Conservation (phyloP, 495 filamentous ascomycete species). For the Bombardia bombarda region DNA sequence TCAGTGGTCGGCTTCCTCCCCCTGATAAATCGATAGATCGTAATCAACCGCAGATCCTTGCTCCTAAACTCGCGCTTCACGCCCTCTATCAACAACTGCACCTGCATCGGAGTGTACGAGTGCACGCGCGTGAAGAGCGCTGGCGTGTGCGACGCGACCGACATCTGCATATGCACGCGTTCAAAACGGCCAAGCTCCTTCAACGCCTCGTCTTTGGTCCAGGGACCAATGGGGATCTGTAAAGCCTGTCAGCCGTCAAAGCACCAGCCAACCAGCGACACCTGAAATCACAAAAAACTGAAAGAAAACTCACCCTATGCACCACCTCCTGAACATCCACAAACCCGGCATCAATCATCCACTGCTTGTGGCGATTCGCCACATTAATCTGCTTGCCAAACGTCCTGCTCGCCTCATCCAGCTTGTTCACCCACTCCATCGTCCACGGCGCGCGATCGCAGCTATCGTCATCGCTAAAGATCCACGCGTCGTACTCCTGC, state of each 20-base stretch:
- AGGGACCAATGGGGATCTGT: constrained; percentile 38
- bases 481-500: constrained; percentile 37
- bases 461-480: constrained; percentile 45
- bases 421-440: constrained; percentile 35
- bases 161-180: not conserved
- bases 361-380: constrained; percentile 11
- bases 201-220: constrained; percentile 41
- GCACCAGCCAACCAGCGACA: not conserved
- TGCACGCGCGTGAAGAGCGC: constrained; percentile 6
- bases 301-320: not conserved
- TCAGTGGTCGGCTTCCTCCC: constrained; percentile 4
- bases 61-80: constrained; percentile 20
- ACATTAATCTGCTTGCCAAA: constrained; percentile 38
- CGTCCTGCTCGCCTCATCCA: constrained; percentile 33
- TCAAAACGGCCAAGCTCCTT: constrained; percentile 40
- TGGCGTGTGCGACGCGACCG: constrained; percentile 1
- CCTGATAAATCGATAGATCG: constrained; percentile 15
- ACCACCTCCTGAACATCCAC: constrained; percentile 28
- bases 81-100: constrained; percentile 16
- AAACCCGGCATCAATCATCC: constrained; percentile 28
- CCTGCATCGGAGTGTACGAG: constrained; percentile 17
- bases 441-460: constrained; percentile 33
- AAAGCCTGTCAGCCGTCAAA: not conserved
- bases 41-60: constrained; percentile 18
- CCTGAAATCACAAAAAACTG: not conserved